phyloP scores from a whole-genome alignment of 2,329 filamentous ascomycete species.

The Colletotrichum viniferum region DNA sequence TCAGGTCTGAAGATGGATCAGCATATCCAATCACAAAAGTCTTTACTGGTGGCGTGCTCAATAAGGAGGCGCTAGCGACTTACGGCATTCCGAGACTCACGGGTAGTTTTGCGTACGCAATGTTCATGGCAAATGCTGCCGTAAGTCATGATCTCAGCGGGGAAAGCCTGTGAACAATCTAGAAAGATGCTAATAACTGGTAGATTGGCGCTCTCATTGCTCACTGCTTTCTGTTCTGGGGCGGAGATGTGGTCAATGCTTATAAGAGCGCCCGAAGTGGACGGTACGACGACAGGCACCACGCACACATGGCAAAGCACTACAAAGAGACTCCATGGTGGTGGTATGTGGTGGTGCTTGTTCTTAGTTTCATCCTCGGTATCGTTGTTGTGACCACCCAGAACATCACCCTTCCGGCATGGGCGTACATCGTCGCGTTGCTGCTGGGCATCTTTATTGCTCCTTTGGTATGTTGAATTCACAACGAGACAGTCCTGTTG shows the following conservation, averaged over 20 bases:
- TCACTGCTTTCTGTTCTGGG: slow-evolving; percentile 60
- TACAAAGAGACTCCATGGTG: slow-evolving; percentile 56
- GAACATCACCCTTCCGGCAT: slow-evolving; percentile 49
- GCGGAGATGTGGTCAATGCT: slow-evolving; percentile 51
- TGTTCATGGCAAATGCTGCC: slow-evolving; percentile 63
- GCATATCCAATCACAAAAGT: slow-evolving; percentile 43
- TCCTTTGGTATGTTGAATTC: slow-evolving; percentile 44
- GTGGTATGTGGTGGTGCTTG: slow-evolving; percentile 49
- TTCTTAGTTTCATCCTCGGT: slow-evolving; percentile 49
- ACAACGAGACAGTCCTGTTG: slow-evolving; percentile 6
- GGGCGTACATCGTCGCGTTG: slow-evolving; percentile 52
- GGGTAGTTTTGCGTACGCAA: slow-evolving; percentile 54
- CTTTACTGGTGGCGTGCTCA: slow-evolving; percentile 44
- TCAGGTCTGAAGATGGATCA: slow-evolving; percentile 43
- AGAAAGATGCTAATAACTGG: slow-evolving; percentile 1
- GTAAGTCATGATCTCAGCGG: slow-evolving; percentile 35
- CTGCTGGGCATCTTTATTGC: slow-evolving; percentile 51
- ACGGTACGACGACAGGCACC: slow-evolving; percentile 53
- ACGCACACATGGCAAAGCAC: slow-evolving; percentile 54
- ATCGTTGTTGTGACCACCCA: slow-evolving; percentile 50
- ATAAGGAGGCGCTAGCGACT: slow-evolving; percentile 41
- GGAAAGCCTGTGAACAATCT: too few relatives aligned
- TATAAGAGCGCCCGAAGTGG: slow-evolving; percentile 50
- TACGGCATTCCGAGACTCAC: slow-evolving; percentile 52
- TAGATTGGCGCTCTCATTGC: slow-evolving; percentile 59